These are phyloP conservation scores for Erythrobasidium hasegawianum DNA, from an alignment of 1,284 basidiomycete species.

Conservation along the genomic window DNA sequence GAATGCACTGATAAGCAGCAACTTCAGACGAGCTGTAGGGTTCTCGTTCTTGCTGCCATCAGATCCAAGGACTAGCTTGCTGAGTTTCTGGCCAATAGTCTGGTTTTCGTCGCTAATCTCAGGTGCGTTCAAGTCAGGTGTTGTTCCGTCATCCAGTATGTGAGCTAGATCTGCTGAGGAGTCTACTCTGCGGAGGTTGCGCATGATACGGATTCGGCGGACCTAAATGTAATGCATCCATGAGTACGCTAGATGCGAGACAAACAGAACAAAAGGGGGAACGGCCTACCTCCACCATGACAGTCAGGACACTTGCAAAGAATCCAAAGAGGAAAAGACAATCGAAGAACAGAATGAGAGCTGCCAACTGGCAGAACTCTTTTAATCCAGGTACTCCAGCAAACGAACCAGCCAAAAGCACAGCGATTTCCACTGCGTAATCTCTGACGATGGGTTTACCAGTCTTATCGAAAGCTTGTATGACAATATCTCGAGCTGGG, in stretches of 20 bases:
- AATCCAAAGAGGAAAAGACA: constrained; percentile 87
- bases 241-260: constrained; percentile 45
- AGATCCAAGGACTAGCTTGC: constrained; percentile 41
- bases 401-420: constrained; percentile 80
- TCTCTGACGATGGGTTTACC: constrained; percentile 84
- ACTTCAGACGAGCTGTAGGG: constrained; percentile 81
- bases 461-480: constrained; percentile 72
- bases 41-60: constrained; percentile 58
- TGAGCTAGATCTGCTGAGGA: constrained; percentile 44
- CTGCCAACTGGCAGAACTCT: constrained; percentile 93
- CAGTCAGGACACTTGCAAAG: constrained; percentile 77
- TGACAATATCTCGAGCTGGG: constrained; percentile 76
- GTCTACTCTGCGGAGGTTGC: constrained; percentile 49
- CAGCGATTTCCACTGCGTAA: constrained; percentile 86
- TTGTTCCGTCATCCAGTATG: constrained; percentile 44
- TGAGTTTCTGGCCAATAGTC: constrained; percentile 37
- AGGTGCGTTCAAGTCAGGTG: constrained; percentile 37
- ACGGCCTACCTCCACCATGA: constrained; percentile 83
- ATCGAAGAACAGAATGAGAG: constrained; percentile 77
- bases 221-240: constrained; percentile 46
- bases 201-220: constrained; percentile 59
- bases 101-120: constrained; percentile 38
- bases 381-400: constrained; percentile 82
- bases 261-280: not conserved
- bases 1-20: constrained; percentile 84